These are phyloP conservation scores for Aspergillus amoenus DNA, from an alignment of 2,329 filamentous ascomycete species.

Conservation along the genomic window DNA sequence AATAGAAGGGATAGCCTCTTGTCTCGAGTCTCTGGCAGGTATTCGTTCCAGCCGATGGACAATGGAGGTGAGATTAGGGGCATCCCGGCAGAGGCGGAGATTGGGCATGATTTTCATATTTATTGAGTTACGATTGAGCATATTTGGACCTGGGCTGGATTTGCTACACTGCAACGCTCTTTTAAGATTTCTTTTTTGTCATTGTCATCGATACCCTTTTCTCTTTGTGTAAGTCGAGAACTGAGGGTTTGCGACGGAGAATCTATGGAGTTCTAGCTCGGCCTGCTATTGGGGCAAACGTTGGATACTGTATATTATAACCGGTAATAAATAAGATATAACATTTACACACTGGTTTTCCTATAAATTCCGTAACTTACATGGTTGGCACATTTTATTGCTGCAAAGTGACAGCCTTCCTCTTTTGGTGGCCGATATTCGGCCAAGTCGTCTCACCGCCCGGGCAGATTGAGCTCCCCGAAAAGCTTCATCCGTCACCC, in stretches of 20 bases:
- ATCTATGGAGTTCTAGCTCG: not conserved
- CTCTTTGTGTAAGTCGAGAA: not conserved
- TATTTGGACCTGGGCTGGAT: not conserved
- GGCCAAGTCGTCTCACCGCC: not conserved
- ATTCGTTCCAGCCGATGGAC: slow-evolving; percentile 23
- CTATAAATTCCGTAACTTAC: too few species aligned
- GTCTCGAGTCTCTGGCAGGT: slow-evolving; percentile 20
- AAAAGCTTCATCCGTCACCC: slow-evolving; percentile 3
- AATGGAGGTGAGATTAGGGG: slow-evolving; percentile 55
- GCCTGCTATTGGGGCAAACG: not conserved
- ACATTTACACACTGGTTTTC: too few species aligned
- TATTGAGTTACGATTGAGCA: slow-evolving; percentile 21
- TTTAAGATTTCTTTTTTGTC: not conserved
- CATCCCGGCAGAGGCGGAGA: slow-evolving; percentile 55
- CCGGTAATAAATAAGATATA: too few species aligned
- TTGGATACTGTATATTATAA: not conserved
- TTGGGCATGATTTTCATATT: slow-evolving; percentile 40
- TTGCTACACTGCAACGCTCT: not conserved
- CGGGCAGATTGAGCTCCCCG: not conserved
- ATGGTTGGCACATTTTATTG: too few species aligned
- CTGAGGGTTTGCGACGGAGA: not conserved
- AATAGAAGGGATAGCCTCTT: slow-evolving; percentile 26
- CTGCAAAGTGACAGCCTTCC: too few species aligned
- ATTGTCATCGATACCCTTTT: not conserved
- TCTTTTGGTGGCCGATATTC: too few species aligned